Conservation (phyloP, 495 filamentous ascomycete genomes). For the Umbilicaria muhlenbergii region DNA sequence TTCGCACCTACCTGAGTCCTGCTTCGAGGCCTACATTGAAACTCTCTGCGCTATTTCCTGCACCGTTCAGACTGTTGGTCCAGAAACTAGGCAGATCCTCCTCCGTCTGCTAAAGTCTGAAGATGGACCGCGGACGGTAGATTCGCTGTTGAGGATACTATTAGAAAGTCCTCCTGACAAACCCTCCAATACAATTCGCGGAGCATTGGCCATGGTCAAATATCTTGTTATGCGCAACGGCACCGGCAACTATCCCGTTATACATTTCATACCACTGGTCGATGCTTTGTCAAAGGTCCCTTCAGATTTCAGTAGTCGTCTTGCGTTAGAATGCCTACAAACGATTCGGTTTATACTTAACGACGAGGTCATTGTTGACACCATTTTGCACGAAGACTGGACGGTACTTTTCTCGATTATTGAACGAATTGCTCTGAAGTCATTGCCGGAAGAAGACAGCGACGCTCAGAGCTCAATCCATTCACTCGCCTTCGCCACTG, state of each 20-base stretch:
- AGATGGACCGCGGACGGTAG: not conserved
- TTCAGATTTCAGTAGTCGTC: too few relatives aligned
- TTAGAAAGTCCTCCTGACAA: too few relatives aligned
- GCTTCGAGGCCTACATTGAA: constrained; percentile 54
- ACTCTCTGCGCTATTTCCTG: constrained; percentile 72
- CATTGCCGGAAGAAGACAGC: too few relatives aligned
- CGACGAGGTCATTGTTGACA: not conserved
- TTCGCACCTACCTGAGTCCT: constrained; percentile 51
- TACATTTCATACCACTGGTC: not conserved
- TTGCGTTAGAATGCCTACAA: not conserved
- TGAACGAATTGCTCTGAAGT: not conserved
- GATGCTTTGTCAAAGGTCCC: too few relatives aligned
- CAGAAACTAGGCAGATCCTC: too few relatives aligned
- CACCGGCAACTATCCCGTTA: not conserved
- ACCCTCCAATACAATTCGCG: not conserved
- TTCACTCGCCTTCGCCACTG: too few relatives aligned
- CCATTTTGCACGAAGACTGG: not conserved
- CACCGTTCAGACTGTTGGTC: constrained; percentile 37
- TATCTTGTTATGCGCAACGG: not conserved
- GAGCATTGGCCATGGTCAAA: not conserved
- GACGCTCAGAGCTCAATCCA: too few relatives aligned
- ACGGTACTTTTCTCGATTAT: not conserved
- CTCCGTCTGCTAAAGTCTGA: not conserved
- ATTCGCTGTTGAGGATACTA: not conserved
- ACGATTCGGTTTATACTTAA: not conserved